Conservation (phyloP, 345 rosid genomes). For the Conringia planisiliqua region DNA sequence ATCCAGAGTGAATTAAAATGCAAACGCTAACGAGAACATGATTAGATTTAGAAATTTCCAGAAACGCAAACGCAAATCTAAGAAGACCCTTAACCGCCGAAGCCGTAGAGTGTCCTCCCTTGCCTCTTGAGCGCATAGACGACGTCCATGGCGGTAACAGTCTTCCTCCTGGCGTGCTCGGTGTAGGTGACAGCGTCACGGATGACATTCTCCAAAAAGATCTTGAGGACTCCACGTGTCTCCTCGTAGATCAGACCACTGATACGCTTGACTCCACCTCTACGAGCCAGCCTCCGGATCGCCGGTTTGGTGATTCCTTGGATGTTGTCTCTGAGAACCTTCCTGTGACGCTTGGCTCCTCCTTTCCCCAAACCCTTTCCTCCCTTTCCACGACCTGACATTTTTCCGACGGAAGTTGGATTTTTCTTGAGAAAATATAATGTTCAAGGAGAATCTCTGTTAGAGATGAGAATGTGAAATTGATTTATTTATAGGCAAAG, state of each 20-base stretch:
- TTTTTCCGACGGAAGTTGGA: neutral
- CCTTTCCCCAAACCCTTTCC: slow-evolving; percentile 40
- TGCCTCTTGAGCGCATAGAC: slow-evolving; percentile 47
- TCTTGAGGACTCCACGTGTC: slow-evolving; percentile 38
- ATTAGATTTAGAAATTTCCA: too few species aligned
- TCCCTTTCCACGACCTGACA: slow-evolving; percentile 43
- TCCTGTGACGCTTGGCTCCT: slow-evolving; percentile 43
- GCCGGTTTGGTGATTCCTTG: slow-evolving; percentile 44
- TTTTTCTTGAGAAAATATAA: neutral
- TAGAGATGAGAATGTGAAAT: neutral
- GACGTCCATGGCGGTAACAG: slow-evolving; percentile 48
- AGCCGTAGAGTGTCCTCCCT: slow-evolving; percentile 40
- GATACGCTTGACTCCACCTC: slow-evolving; percentile 53
- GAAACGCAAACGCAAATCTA: neutral
- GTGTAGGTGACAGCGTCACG: slow-evolving; percentile 37
- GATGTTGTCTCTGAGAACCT: slow-evolving; percentile 38
- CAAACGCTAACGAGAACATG: too few species aligned
- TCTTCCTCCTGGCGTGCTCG: slow-evolving; percentile 45
- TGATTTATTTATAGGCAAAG: slow-evolving; percentile 11
- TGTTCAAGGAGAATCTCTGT: neutral
- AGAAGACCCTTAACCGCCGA: slow-evolving; percentile 16
- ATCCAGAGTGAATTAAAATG: too few species aligned
- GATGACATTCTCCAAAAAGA: slow-evolving; percentile 38
- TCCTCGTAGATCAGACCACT: slow-evolving; percentile 52
- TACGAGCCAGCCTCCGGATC: slow-evolving; percentile 42